Evolutionary conservation across 352 stramenopile species (phyloP), one percentile per base, ranked within the genome.

Genomic region (Phytophthora chlamydospora): DNA sequence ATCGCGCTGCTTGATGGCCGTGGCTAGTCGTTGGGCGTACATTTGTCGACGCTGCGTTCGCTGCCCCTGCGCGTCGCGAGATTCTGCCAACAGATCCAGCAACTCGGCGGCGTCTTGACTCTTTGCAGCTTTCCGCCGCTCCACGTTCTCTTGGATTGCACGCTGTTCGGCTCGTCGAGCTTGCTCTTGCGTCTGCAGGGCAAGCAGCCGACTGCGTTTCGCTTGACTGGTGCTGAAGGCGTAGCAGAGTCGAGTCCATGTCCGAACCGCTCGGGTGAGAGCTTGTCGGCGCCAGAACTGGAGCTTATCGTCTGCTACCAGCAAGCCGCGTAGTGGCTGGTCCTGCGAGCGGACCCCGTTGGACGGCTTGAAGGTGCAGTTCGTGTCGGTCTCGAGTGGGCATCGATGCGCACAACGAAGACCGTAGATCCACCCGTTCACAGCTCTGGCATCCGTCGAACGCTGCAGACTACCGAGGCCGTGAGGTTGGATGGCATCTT

Each of bases 341-440:
- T 41, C 7, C 19, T 62, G 41, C 33, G 27, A 48, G 6, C 41
- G 41, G 13, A 64, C 11, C 29, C 14, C 41, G 11, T 33, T 32
- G 24, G 58, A 39, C 39, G 60, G 5, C 21, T 47, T 50, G 46
- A 60, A 47, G 39, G 21, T 48, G n/a, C 39, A 52, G 12, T 24
- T 24, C 21, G 11, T 24, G 10, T 58, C 48, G 13, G 44, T 40
- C 4, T 59, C 34, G 13, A 16, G 58, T 34, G 27, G 16, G 27
- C 47, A 69, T 13, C 19, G 17, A 49, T 78, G 75, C 6, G 73
- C 41, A 62, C 76, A 85, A 4, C 47, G 58, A 11, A 68, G 71
- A 36, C 78, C 71, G 35, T 82, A 59, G 55, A 85, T 83, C 80
- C 80, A 87, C 31, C 80, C 80, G 48, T 43, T 31, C 67, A 54